Evolutionary conservation across 2,329 filamentous ascomycete species (phyloP).

Genomic region (Paecilomyces formosus): DNA sequence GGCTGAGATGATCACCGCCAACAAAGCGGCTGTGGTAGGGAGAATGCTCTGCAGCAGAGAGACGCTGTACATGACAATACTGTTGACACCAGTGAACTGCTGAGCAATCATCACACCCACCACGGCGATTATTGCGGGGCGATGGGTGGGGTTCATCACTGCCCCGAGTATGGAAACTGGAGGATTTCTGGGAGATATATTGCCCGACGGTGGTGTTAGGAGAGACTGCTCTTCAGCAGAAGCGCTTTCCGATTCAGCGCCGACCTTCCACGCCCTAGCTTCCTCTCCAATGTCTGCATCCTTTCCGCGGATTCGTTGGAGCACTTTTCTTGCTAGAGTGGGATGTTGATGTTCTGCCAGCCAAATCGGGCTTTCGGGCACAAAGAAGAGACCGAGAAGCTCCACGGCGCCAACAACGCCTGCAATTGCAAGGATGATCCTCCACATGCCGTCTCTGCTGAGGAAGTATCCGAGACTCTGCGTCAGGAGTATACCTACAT

Average conservation of each 20-base stretch:
- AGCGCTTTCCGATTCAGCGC: conserved; percentile 14
- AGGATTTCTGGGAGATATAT: conserved; percentile 58
- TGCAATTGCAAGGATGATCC: conserved; percentile 70
- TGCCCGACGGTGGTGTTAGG: conserved; percentile 49
- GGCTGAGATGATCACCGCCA: conserved; percentile 80
- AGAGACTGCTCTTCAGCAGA: conserved; percentile 64
- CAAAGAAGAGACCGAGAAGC: conserved; percentile 61
- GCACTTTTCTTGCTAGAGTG: conserved; percentile 54
- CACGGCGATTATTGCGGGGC: conserved; percentile 71
- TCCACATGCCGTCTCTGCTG: conserved; percentile 72
- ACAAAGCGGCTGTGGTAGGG: conserved; percentile 68
- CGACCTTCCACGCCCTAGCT: conserved; percentile 51
- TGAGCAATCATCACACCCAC: conserved; percentile 88
- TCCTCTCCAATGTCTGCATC: conserved; percentile 66
- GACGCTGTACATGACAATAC: conserved; percentile 97
- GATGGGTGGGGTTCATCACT: conserved; percentile 58
- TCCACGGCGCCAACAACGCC: conserved; percentile 62
- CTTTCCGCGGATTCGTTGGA: conserved; percentile 70
- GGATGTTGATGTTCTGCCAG: conserved; percentile 60
- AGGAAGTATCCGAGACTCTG: conserved; percentile 84
- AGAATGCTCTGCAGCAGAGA: conserved; percentile 76
- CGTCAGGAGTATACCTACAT: conserved; percentile 76
- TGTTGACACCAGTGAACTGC: conserved; percentile 91
- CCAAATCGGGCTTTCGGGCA: conserved; percentile 85
- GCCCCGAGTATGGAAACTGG: conserved; percentile 61